Evolutionary conservation across 164 flowering plant species (phyloP), one percentile per base, ranked within the genome.

Genomic region (Magnolia sinica): DNA sequence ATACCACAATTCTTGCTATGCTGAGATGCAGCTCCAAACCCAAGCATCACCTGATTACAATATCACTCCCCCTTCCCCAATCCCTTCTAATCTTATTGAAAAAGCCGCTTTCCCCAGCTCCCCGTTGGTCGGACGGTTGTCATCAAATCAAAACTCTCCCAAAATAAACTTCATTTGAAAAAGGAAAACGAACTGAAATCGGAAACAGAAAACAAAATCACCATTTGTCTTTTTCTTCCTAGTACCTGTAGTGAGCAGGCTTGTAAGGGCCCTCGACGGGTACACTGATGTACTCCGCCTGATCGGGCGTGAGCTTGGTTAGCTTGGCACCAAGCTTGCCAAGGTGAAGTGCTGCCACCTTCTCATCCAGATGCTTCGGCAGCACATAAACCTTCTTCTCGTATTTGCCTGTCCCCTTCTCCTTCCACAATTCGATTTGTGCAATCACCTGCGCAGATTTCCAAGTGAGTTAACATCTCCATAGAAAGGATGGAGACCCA

Each of bases 381-480:
- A 80, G 64, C 63, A 80, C 82, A 22, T 80, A 80, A 27, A 80
- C 82, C 79, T 80, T 58, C 77, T 80, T 80, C 76, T 76, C 79
- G 24, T 80, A 80, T 69, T 80, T 80, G 64, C 79, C 79, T 14
- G 76, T 31, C 27, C 50, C 70, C 76, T 50, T 80, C 74, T 80
- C 82, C 76, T 80, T 80, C 82, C 82, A 80, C 77, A 80, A 22
- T 70, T 80, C 82, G 23, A 80, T 74, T 65, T 80, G 82, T 11
- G 82, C 82, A 73, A 80, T 80, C 71, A 80, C 82, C 80, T 78
- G 73, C 37, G 18, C 13, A 55, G 18, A 16, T 55, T 55, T 55
- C 13, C 61, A 55, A 0, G 1, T 55, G 3, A 55, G 13, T 55
- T 16, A 14, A 31, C 19, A 73, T 61, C 10, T 23, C 58, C 2